These are phyloP conservation scores for Rhodotorula sp. DNA, from an alignment of 1,284 basidiomycete genomes.

Conservation along the genomic window DNA sequence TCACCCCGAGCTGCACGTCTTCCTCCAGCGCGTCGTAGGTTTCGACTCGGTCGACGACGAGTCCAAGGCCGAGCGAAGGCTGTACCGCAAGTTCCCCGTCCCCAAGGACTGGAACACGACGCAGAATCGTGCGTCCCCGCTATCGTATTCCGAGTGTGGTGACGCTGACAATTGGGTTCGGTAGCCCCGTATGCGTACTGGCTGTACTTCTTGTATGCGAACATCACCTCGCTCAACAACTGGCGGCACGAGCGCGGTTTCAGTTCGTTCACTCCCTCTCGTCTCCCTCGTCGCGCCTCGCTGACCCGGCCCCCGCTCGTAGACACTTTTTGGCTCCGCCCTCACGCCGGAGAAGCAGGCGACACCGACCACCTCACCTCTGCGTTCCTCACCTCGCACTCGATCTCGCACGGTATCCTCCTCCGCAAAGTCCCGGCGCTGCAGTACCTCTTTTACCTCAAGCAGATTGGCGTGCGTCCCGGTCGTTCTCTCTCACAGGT, in stretches of 20 bases:
- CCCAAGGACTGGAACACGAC: constrained; percentile 84
- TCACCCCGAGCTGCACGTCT: constrained; percentile 92
- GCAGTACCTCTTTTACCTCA: constrained; percentile 76
- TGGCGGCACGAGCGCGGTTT: constrained; percentile 87
- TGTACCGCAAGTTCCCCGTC: constrained; percentile 94
- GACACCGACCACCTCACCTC: constrained; percentile 97
- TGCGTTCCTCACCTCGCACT: constrained; percentile 93
- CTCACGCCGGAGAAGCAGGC: constrained; percentile 96
- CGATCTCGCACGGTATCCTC: constrained; percentile 97
- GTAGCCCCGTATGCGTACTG: constrained; percentile 52
- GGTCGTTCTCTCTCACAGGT: neutral
- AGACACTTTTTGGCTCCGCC: constrained; percentile 96
- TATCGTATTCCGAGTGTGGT: constrained; percentile 61
- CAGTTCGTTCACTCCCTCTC: constrained; percentile 60
- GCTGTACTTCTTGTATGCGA: constrained; percentile 98
- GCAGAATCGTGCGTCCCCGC: constrained; percentile 84
- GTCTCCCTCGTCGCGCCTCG: neutral
- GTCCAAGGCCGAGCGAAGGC: constrained; percentile 84
- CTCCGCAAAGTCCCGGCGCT: constrained; percentile 92
- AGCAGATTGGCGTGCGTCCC: constrained; percentile 70
- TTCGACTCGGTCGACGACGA: constrained; percentile 99
- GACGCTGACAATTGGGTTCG: neutral
- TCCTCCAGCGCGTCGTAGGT: constrained; percentile 91
- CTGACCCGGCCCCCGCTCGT: constrained; percentile 15
- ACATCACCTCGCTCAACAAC: constrained; percentile 89